Base-by-base conservation (phyloP, 179 eudicot species). In the Dionaea muscipula region DNA sequence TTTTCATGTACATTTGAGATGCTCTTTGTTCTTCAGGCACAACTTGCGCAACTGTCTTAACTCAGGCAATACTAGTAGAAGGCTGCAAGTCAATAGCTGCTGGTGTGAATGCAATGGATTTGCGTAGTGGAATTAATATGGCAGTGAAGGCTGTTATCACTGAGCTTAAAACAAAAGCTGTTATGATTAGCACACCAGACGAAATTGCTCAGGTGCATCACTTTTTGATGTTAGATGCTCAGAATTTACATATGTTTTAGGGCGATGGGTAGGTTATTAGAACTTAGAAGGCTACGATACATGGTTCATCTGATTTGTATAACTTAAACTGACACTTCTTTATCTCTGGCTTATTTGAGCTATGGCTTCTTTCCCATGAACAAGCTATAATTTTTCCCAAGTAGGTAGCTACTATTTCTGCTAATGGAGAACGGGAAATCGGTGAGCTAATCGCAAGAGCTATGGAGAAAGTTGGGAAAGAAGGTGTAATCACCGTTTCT, bases 391-490 rank as follows among this genome's bases (percentile, higher is more conserved):
- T 40, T 51, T 10, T 12, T 47, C 44, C 47, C 53, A 26, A 25
- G 60, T 66, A 86, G 98, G 98, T 90, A 56, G 98, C 75, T 40
- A 91, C 95, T 61, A 87, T 91, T 44, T 87, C 95, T 53, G 98
- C 98, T 16, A 91, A 87, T 62, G 94, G 95, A 24, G 98, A 91
- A 51, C 80, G 77, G 56, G 91, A 82, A 63, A 91, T 91, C 63
- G 95, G 98, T 53, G 88, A 91, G 60, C 60, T 86, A 40, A 72
- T 91, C 54, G 98, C 95, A n/a, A 68, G 80, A 39, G 95, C 98
- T n/a, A 82, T 91, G 94, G 95, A 82, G 69, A 91, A 82, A 84
- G 95, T 91, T 66, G 98, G 98, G 58, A 87, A 82, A 68, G 91
- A 87, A 72, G 98, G 98, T 52, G 84, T 91, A 26, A 87, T 91